Evolutionary conservation across 2,329 filamentous ascomycete genomes (phyloP), one percentile per base, ranked within the genome.

Genomic region (Fusarium newnesense): DNA sequence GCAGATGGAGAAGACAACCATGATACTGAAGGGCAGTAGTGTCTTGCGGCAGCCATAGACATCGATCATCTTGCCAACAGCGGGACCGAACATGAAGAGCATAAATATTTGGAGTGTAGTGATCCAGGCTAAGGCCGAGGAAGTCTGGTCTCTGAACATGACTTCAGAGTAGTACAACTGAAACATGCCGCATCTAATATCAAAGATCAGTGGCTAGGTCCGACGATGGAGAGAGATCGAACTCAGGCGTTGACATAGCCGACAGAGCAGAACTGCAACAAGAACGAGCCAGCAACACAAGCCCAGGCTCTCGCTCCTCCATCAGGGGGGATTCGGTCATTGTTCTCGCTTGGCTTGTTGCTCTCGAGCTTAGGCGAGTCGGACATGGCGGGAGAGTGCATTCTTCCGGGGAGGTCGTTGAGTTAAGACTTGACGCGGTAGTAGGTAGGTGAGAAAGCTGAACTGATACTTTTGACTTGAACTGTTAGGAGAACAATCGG

Each of bases 231-330:
- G 37, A 4, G n/a, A n/a, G 13, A 1, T 8, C 11, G 10, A 24
- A 42, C 58, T 26, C n/a, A 56, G 47, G 58, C 58, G 24, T 60
- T 60, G 37, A 60, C 58, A 15, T 60, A 60, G 2, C 58, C 58
- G 7, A 60, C 26, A 10, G 58, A 56, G 13, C 58, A 60, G 16
- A 60, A 56, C 47, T 60, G 58, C 19, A 60, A 40, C 18, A 56
- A 42, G 37, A 60, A 56, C 8, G 58, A 54, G 3, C 58, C 58
- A 18, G 36, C 47, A 4, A 60, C 58, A 9, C 47, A 60, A 26
- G 58, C 47, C 58, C 58, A 60, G 7, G 47, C 58, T 30, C 40
- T 54, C 12, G 8, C 9, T 2, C 58, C 58, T 26, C 58, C 46
- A n/a, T 54, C 4, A 4, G 58, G 58, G 16, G 58, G 46, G 7